These are phyloP conservation scores for Plasmodium gallinaceum DNA, from an alignment of 169 alveolate species.

Conservation along the genomic window DNA sequence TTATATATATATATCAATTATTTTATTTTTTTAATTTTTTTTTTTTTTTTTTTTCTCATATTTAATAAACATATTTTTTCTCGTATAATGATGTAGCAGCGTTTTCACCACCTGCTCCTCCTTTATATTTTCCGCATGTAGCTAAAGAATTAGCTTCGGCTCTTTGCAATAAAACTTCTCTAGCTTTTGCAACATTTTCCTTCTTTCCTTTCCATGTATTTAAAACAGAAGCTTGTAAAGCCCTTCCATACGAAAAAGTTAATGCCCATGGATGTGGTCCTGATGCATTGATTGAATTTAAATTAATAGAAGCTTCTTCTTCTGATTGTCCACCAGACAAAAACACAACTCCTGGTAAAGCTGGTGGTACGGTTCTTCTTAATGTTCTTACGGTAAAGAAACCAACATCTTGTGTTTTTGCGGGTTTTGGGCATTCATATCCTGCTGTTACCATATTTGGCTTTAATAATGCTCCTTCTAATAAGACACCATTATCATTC, in stretches of 20 bases:
- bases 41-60: neutral
- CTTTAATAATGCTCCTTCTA: slow-evolving; percentile 98
- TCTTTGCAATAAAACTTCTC: slow-evolving; percentile 93
- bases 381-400: slow-evolving; percentile 95
- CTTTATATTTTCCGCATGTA: slow-evolving; percentile 77
- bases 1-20: neutral
- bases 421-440: slow-evolving; percentile 91
- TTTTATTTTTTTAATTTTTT: neutral
- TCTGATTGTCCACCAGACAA: slow-evolving; percentile 99
- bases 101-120: slow-evolving; percentile 83
- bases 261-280: slow-evolving; percentile 95
- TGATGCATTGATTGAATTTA: slow-evolving; percentile 96
- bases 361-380: slow-evolving; percentile 96
- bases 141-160: slow-evolving; percentile 98
- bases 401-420: slow-evolving; percentile 95
- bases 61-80: slow-evolving; percentile 83
- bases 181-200: slow-evolving; percentile 96
- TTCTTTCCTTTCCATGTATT: slow-evolving; percentile 98
- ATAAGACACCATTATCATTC: slow-evolving; percentile 94
- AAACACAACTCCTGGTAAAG: slow-evolving; percentile 97
- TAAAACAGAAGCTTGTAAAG: slow-evolving; percentile 96
- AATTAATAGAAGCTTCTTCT: slow-evolving; percentile 96
- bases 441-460: slow-evolving; percentile 99
- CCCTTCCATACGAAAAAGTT: slow-evolving; percentile 99
- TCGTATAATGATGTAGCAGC: slow-evolving; percentile 84